A percentile compares a stretch with the other conserved stretches of the same genome.
Conservation (phyloP, 768 basidiomycete species). For the Suillus variegatus region DNA sequence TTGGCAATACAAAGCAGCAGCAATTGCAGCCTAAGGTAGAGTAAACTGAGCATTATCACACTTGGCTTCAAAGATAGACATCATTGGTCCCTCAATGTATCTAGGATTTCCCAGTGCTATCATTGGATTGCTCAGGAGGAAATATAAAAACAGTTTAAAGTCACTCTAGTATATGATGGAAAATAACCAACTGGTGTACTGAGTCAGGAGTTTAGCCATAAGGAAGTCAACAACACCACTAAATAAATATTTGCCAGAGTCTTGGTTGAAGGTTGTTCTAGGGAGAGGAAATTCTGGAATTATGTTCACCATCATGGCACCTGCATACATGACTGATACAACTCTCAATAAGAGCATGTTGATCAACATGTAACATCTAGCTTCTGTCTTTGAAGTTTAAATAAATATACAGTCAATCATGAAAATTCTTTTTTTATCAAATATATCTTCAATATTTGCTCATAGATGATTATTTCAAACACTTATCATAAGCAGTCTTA, state of each 20-base stretch:
- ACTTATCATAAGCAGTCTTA: too few relatives aligned
- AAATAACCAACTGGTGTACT: conserved; percentile 12
- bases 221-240: conserved; percentile 17
- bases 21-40: conserved; percentile 17
- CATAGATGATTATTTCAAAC: too few relatives aligned
- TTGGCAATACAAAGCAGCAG: conserved; percentile 12
- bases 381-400: not conserved
- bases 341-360: not conserved
- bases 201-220: conserved; percentile 11
- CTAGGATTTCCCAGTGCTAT: not conserved
- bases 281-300: conserved; percentile 25
- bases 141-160: conserved; percentile 7
- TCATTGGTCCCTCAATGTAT: conserved; percentile 1
- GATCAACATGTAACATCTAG: not conserved
- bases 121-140: conserved; percentile 15
- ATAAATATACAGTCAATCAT: not conserved
- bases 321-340: conserved; percentile 13
- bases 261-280: conserved; percentile 13
- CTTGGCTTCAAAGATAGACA: conserved; percentile 21
- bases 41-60: conserved; percentile 17
- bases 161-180: not conserved
- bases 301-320: conserved; percentile 14
- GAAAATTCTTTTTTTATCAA: too few relatives aligned
- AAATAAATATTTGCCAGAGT: conserved; percentile 18
- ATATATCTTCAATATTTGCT: too few relatives aligned